phyloP scores from a whole-genome alignment of 2,329 filamentous ascomycete species.

The Fonsecaea multimorphosa region DNA sequence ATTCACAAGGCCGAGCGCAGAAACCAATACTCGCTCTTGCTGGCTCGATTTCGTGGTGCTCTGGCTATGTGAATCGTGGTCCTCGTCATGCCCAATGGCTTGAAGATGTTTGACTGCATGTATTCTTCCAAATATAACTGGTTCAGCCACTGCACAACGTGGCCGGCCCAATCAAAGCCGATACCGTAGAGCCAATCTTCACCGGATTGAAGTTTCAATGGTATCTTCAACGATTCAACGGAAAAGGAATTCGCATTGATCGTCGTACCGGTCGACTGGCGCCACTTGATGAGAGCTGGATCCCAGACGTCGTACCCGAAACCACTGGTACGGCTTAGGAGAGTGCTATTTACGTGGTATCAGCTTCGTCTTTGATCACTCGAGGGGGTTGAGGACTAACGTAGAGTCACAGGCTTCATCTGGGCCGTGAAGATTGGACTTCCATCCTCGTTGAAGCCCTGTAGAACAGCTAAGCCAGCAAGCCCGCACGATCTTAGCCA shows the following conservation, averaged over 20 bases:
- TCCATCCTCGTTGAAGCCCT: constrained; percentile 47
- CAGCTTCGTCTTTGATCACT: too few relatives aligned
- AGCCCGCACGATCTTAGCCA: constrained; percentile 38
- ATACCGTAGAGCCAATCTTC: constrained; percentile 66
- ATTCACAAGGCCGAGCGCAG: not conserved
- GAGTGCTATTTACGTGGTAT: constrained; percentile 35
- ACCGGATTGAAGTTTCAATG: constrained; percentile 69
- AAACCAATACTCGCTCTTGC: constrained; percentile 12
- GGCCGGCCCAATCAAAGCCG: constrained; percentile 60
- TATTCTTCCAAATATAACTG: constrained; percentile 55
- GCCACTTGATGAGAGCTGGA: constrained; percentile 52
- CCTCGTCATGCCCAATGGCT: constrained; percentile 55
- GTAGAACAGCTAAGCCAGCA: constrained; percentile 55
- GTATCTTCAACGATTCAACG: constrained; percentile 46
- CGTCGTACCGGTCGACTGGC: constrained; percentile 44
- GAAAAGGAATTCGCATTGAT: constrained; percentile 43
- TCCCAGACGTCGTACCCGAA: constrained; percentile 54
- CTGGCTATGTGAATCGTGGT: constrained; percentile 59
- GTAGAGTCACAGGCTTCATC: constrained; percentile 49
- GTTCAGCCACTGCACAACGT: constrained; percentile 53
- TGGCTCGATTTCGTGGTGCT: constrained; percentile 43
- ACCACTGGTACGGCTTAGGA: constrained; percentile 60
- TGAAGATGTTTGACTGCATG: constrained; percentile 54
- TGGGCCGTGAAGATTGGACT: constrained; percentile 50
- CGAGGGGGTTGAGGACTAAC: constrained; percentile 38